Percentiles rank a stretch among this genome's conserved stretches.
Conservation (phyloP, 495 filamentous ascomycete species). For the Penicillium manginii region DNA sequence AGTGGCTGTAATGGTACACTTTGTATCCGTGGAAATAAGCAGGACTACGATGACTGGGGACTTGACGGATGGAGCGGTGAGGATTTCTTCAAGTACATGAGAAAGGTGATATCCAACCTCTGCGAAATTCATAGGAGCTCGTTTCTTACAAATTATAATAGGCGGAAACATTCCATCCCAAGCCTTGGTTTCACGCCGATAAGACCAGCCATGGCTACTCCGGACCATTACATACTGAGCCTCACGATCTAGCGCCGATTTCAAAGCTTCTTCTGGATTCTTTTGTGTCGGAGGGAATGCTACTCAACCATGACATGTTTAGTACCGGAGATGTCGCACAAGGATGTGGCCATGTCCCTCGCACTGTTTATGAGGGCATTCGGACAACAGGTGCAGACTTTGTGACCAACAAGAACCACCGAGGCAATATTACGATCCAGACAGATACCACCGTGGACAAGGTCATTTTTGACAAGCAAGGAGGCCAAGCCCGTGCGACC, state of each 20-base stretch:
- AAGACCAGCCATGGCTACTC: conserved; percentile 43
- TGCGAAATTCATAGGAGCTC: not conserved
- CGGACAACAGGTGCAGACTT: conserved; percentile 54
- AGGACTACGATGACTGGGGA: conserved; percentile 66
- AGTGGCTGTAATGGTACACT: conserved; percentile 65
- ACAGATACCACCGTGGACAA: conserved; percentile 45
- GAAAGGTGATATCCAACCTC: conserved; percentile 38
- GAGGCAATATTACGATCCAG: conserved; percentile 40
- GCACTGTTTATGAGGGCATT: conserved; percentile 53
- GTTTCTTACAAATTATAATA: conserved; percentile 12
- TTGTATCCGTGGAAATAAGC: conserved; percentile 61
- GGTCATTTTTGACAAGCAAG: conserved; percentile 27
- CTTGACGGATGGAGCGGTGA: conserved; percentile 57
- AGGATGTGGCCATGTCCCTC: conserved; percentile 55
- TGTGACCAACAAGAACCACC: conserved; percentile 41
- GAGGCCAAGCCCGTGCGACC: conserved; percentile 25
- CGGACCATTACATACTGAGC: conserved; percentile 52
- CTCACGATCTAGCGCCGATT: conserved; percentile 54
- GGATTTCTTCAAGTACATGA: conserved; percentile 56
- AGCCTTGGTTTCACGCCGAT: conserved; percentile 46
- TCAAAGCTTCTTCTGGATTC: conserved; percentile 50
- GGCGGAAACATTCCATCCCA: conserved; percentile 53
- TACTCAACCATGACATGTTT: conserved; percentile 55
- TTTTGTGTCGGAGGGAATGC: conserved; percentile 48
- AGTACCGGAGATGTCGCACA: conserved; percentile 48